Conservation (phyloP, 2,329 filamentous ascomycete genomes). For the Ramichloridium luteum region DNA sequence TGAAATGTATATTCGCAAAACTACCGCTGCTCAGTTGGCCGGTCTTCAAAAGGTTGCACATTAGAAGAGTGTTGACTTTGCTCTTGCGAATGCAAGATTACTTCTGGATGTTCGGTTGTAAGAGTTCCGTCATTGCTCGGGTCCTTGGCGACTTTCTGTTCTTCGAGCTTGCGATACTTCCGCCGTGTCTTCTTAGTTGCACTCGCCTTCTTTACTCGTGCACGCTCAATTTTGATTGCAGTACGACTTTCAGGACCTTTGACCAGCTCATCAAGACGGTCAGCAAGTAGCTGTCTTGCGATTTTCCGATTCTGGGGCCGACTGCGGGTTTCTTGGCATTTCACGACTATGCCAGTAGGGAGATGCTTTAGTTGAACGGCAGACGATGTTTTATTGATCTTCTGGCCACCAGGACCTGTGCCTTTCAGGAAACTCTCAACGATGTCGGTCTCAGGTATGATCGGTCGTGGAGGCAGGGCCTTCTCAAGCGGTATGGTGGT, state of each 20-base stretch:
- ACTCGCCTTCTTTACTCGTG: constrained; percentile 60
- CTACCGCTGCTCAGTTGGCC: too few species aligned
- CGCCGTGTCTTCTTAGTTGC: constrained; percentile 68
- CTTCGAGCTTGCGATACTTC: constrained; percentile 58
- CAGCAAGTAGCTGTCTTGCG: constrained; percentile 64
- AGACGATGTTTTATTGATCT: constrained; percentile 97
- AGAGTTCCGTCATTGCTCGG: constrained; percentile 3
- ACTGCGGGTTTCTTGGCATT: constrained; percentile 83
- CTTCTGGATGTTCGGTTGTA: not conserved
- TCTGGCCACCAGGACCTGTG: constrained; percentile 85
- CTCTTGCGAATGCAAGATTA: too few species aligned
- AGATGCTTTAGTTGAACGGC: constrained; percentile 86
- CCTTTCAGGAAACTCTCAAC: constrained; percentile 81
- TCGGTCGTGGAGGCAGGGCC: constrained; percentile 62
- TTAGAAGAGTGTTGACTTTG: not conserved
- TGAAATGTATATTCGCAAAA: too few species aligned
- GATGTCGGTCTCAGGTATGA: constrained; percentile 65
- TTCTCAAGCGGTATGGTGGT: constrained; percentile 31
- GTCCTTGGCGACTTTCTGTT: constrained; percentile 29
- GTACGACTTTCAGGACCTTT: constrained; percentile 59
- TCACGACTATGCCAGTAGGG: constrained; percentile 84
- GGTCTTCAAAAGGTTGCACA: too few species aligned
- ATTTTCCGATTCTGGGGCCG: constrained; percentile 77
- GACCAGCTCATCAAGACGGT: constrained; percentile 60
- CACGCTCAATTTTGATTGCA: constrained; percentile 50